phyloP scores from a whole-genome alignment of 441 rosid species.

The Caryocar brasiliense region DNA sequence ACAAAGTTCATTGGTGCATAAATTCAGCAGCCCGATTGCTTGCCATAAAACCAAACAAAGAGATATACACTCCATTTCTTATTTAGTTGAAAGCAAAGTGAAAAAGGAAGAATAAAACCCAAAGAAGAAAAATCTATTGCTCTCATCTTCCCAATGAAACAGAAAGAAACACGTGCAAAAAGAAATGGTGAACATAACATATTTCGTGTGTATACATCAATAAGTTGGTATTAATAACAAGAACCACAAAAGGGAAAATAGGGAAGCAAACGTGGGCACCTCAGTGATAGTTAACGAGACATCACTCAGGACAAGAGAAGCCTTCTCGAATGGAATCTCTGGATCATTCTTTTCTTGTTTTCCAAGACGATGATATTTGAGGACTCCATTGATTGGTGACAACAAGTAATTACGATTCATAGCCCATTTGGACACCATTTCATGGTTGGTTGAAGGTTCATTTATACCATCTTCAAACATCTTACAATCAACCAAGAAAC shows the following conservation, averaged over 20 bases:
- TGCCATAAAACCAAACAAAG: neutral
- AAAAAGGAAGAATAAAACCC: no score
- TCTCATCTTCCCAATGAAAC: neutral
- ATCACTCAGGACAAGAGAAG: slow-evolving; percentile 68
- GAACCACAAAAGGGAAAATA: neutral
- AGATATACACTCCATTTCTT: neutral
- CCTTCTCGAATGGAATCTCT: slow-evolving; percentile 91
- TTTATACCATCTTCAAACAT: slow-evolving; percentile 95
- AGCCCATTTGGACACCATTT: slow-evolving; percentile 64
- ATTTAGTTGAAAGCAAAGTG: no score
- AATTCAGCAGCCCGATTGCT: slow-evolving; percentile 11
- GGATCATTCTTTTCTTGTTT: slow-evolving; percentile 88
- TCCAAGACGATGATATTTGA: slow-evolving; percentile 93
- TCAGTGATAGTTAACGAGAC: slow-evolving; percentile 77
- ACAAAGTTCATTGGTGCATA: slow-evolving; percentile 11
- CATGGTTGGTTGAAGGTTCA: slow-evolving; percentile 34
- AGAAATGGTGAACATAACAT: no score
- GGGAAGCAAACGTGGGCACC: slow-evolving; percentile 28
- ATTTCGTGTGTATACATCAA: no score
- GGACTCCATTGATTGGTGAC: slow-evolving; percentile 89
- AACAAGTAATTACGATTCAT: slow-evolving; percentile 63
- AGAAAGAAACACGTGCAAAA: neutral
- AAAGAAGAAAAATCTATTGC: neutral
- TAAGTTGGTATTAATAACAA: neutral
- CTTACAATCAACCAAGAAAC: slow-evolving; percentile 23